These are phyloP conservation scores for Mycena latifolia DNA, from an alignment of 768 basidiomycete genomes.

Conservation along the genomic window DNA sequence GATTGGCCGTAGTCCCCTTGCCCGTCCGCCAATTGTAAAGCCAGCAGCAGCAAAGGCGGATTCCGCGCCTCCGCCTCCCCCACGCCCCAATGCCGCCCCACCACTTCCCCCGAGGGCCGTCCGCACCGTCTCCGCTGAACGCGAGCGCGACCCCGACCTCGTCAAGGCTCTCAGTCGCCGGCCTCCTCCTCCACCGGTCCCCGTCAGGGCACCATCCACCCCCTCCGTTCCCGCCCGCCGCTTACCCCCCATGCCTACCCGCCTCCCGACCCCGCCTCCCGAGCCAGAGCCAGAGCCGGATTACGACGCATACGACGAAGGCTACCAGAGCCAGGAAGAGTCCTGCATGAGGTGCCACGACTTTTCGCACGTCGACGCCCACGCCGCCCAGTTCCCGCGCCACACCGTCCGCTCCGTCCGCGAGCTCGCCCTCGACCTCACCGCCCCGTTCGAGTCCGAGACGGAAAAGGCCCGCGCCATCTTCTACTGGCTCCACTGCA, in stretches of 20 bases:
- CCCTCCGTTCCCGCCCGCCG: slow-evolving; percentile 40
- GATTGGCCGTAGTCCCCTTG: slow-evolving; percentile 29
- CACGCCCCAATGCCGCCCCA: slow-evolving; percentile 5
- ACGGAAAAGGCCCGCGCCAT: slow-evolving; percentile 61
- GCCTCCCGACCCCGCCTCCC: slow-evolving; percentile 47
- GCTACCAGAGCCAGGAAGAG: slow-evolving; percentile 25
- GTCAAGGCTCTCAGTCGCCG: slow-evolving; percentile 21
- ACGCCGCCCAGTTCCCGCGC: slow-evolving; percentile 58
- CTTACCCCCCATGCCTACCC: slow-evolving; percentile 46
- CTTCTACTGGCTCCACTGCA: slow-evolving; percentile 62
- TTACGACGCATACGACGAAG: slow-evolving; percentile 21
- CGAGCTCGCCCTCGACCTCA: slow-evolving; percentile 55
- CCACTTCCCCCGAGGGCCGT: slow-evolving; percentile 8
- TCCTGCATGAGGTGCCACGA: slow-evolving; percentile 58
- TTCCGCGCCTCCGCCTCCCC: slow-evolving; percentile 10
- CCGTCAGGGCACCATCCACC: slow-evolving; percentile 2
- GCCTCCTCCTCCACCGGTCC: slow-evolving; percentile 24
- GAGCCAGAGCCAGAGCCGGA: slow-evolving; percentile 35
- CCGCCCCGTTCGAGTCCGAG: slow-evolving; percentile 55
- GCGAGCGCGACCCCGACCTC: slow-evolving; percentile 18
- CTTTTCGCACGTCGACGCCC: slow-evolving; percentile 56
- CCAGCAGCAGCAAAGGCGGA: neutral
- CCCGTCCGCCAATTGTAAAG: slow-evolving; percentile 23
- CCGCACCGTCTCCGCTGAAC: neutral
- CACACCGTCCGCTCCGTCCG: slow-evolving; percentile 52